Evolutionary conservation across 495 filamentous ascomycete species (phyloP).

Genomic region (Hamigera avellanea): DNA sequence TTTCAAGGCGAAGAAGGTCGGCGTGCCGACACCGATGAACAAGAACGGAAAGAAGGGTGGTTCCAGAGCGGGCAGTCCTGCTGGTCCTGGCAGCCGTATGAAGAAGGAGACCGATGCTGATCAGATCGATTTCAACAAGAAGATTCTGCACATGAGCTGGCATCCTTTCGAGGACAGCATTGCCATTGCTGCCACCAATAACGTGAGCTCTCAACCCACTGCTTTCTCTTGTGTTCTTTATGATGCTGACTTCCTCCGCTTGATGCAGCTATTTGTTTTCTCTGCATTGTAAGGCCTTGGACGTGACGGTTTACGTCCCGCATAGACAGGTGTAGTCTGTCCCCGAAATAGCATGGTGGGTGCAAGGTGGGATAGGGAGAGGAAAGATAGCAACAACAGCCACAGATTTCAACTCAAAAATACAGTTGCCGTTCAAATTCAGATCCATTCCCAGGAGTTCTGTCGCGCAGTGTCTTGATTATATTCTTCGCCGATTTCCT

Average conservation of each 20-base stretch:
- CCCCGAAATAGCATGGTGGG: too few species aligned
- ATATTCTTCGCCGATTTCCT: not conserved
- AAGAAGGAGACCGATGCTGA: conserved; percentile 98
- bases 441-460: conserved; percentile 7
- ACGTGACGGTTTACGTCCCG: too few species aligned
- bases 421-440: conserved; percentile 8
- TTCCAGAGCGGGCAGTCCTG: conserved; percentile 81
- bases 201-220: conserved; percentile 52
- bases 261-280: conserved; percentile 80
- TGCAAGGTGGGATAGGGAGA: conserved; percentile 4
- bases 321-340: too few species aligned
- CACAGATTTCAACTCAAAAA: conserved; percentile 10
- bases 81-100: conserved; percentile 86
- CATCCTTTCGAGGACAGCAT: conserved; percentile 99
- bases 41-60: conserved; percentile 74
- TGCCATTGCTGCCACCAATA: conserved; percentile 98
- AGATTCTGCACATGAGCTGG: conserved; percentile 99
- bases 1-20: conserved; percentile 99
- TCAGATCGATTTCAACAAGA: conserved; percentile 99
- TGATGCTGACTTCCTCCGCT: not conserved
- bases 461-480: conserved; percentile 4
- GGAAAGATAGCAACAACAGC: conserved; percentile 11
- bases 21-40: conserved; percentile 95
- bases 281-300: conserved; percentile 83
- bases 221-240: not conserved